Base-by-base conservation (phyloP, 371 early-diverging fungal species). In the Apophysomyces variabilis region DNA sequence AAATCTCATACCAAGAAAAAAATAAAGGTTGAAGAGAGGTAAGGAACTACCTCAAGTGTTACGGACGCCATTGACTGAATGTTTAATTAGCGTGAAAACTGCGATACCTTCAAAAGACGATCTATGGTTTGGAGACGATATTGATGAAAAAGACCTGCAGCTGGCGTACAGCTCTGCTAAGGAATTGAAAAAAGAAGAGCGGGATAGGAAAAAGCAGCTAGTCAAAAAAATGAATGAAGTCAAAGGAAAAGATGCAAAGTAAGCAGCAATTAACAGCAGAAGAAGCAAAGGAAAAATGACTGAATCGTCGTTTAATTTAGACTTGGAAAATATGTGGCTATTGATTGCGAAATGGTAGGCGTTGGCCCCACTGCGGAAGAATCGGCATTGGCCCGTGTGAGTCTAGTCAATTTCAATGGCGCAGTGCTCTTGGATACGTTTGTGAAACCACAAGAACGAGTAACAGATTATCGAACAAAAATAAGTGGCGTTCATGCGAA, bases 311-410 rank as follows among this genome's bases (percentile, higher is more conserved):
- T 58, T 50, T 6, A 9, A 36, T 61, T 1, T 57, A 87, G 84
- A 65, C 66, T 84, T n/a, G 95, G 94, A 43, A 92, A 92, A 69
- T 95, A 84, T 69, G 74, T 99, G 3, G 98, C 95, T 8, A 92
- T 99, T 32, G 99, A 99, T 88, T 99, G 99, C 78, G 99, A 98
- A 76, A 98, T 97, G 98, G 98, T 99, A 56, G 98, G 98, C 38
- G 93, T 93, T n/a, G 98, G 97, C 1, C 83, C 85, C 13, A 89
- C 87, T 37, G 99, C 96, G 3, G 65, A 45, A 11, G 76, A 88
- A 38, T 94, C 96, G 5, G 92, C 88, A 13, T 74, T 99, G 58
- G 99, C 97, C 0, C 88, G 99, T 35, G 95, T 98, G 16, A 88
- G 89, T 56, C 73, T 99, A 8, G 97, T 98, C 66, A 98, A 99